Conservation (phyloP, 2,329 filamentous ascomycete species). For the Aspergillus floridensis region DNA sequence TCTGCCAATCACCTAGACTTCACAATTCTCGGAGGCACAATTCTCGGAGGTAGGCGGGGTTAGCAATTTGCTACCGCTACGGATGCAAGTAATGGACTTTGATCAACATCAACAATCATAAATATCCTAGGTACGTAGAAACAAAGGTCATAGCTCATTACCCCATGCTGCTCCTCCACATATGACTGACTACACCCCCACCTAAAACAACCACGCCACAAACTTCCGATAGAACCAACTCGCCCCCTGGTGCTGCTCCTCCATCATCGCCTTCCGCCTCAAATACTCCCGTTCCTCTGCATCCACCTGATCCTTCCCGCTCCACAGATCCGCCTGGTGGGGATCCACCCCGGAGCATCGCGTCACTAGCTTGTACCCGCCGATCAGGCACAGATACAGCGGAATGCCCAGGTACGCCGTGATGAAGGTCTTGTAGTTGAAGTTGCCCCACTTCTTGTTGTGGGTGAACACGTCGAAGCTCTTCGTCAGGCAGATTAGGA, state of each 20-base stretch:
- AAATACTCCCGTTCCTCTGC: slow-evolving; percentile 69
- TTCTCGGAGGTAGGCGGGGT: too few species aligned
- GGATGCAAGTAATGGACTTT: too few species aligned
- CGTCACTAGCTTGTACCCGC: slow-evolving; percentile 63
- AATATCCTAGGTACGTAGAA: too few species aligned
- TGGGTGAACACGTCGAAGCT: slow-evolving; percentile 71
- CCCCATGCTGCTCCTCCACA: too few species aligned
- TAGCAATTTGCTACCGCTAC: too few species aligned
- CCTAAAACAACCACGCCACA: slow-evolving; percentile 60
- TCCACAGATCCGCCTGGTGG: slow-evolving; percentile 65
- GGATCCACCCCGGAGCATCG: slow-evolving; percentile 57
- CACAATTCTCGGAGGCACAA: too few species aligned
- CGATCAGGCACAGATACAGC: slow-evolving; percentile 66
- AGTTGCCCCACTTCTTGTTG: slow-evolving; percentile 50
- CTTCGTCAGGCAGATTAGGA: slow-evolving; percentile 75
- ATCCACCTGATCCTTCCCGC: slow-evolving; percentile 71
- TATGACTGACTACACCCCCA: too few species aligned
- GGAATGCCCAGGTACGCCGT: slow-evolving; percentile 76
- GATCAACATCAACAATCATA: too few species aligned
- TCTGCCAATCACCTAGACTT: too few species aligned
- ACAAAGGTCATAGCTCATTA: too few species aligned
- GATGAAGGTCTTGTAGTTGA: slow-evolving; percentile 74
- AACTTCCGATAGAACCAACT: slow-evolving; percentile 59
- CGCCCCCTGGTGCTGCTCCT: slow-evolving; percentile 35
- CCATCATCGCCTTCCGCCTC: slow-evolving; percentile 45